Conservation (phyloP, 805 yeast species). For the Wilhelminamyces savonicus region DNA sequence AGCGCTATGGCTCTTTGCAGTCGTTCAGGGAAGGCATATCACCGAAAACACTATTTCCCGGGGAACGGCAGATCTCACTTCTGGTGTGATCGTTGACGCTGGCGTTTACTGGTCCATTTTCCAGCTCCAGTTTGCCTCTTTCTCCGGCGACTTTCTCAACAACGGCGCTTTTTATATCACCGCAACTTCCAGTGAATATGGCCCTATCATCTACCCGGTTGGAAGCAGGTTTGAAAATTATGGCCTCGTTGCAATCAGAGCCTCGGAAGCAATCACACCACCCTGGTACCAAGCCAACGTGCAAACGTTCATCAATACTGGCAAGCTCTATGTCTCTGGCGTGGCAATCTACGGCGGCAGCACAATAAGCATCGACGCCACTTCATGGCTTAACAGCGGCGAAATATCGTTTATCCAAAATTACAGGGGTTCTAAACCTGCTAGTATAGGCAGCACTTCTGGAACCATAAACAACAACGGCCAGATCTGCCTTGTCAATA, state of each 20-base stretch:
- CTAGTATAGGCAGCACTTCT: constrained; percentile 3
- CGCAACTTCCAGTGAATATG: constrained; percentile 4
- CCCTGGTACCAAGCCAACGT: constrained; percentile 8
- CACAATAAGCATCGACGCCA: too few species aligned
- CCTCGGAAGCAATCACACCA: constrained; percentile 6
- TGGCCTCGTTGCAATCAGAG: constrained; percentile 14
- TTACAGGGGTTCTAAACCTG: too few species aligned
- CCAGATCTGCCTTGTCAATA: constrained; percentile 19
- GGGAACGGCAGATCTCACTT: constrained; percentile 7
- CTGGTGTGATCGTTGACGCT: constrained; percentile 4
- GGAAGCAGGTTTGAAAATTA: constrained; percentile 11
- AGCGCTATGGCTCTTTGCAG: too few species aligned
- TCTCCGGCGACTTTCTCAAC: constrained; percentile 2
- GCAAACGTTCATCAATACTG: constrained; percentile 9
- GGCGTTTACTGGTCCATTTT: constrained; percentile 13
- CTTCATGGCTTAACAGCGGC: too few species aligned
- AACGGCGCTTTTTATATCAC: constrained; percentile 11
- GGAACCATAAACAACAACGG: constrained; percentile 16
- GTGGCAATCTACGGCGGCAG: constrained; percentile 1
- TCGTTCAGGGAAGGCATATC: too few species aligned
- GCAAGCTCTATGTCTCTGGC: constrained; percentile 9
- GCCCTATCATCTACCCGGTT: constrained; percentile 5
- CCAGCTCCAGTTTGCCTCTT: constrained; percentile 5
- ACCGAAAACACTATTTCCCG: too few species aligned
- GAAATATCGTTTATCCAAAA: too few species aligned